Base-by-base conservation (phyloP, 768 basidiomycete species). In the Clitopilus passeckerianus region DNA sequence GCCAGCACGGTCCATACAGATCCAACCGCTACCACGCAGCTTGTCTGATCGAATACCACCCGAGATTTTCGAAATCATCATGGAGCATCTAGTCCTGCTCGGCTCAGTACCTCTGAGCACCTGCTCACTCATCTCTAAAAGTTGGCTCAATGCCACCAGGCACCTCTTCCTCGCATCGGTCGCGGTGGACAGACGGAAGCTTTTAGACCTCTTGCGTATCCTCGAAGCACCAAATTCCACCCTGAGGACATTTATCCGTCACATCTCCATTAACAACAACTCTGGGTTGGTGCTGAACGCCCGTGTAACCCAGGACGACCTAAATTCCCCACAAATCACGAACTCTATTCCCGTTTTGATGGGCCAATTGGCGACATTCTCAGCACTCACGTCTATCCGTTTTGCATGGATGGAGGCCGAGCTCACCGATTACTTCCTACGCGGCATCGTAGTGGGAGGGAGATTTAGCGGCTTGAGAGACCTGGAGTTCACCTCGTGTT, bases 401-500 rank as follows among this genome's bases (percentile, higher is more conserved):
- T 60, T 66, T 43, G 64, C 65, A 24, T 64, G 63, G 63, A 57
- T 66, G 14, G 63, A 57, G 9, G 56, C 56, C 10, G 65, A 64
- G 23, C 46, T 62, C 37, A 46, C 59, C 50, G 46, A 50, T 50
- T 50, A 50, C 46, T 61, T 57, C 34, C 30, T 59, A 15, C 57
- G 59, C 20, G 44, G 50, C 53, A 54, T 44, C 18, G 41, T 56
- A 9, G 59, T 67, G 34, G 52, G 58, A 4, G 54, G 57, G 24
- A 59, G 62, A 14, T 70, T 70, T 58, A 53, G 59, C 9, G 53
- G 58, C 23, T 62, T 70, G 6, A 65, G 63, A n/a, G 66, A 63
- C 12, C 61, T 70, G 23, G 69, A 70, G 56, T 64, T 70, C 14
- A 62, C 66, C 5, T 64, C 64, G 24, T 70, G 68, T 60, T 60